Base-by-base conservation (phyloP, 768 basidiomycete genomes). In the Punctularia strigosozonata region DNA sequence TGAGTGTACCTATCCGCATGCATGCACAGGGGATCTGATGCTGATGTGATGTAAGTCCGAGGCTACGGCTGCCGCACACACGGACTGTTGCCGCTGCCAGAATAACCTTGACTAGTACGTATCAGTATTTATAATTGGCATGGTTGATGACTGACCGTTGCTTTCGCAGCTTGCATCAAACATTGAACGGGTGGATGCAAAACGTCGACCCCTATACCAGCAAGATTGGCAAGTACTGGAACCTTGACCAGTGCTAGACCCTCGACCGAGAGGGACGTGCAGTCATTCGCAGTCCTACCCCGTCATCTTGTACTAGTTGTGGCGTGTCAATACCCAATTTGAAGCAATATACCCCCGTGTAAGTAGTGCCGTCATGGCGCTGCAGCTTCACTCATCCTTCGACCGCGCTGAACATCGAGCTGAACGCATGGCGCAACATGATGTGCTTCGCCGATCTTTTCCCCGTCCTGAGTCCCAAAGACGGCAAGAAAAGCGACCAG, bases 21-120 rank as follows among this genome's bases (percentile, higher is more conserved):
- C 14, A 6, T 21, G 3, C 26, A 39, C 17, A 8, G 15, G 13
- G 28, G 10, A 6, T 18, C 10, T 23, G 21, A 15, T 32, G 3
- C n/a, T 21, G 41, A 31, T 35, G 33, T 25, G 23, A 34, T 41
- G 18, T 24, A 31, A 80, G 77, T 53, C 15, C 0, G 46, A 68
- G 21, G 81, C 80, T 15, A 81, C 75, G 38, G 71, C 72, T 42
- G 77, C 78, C 31, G 68, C 62, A 8, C 37, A 61, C 36, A 59
- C 64, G 1, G 24, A 50, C 35, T 83, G 81, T 62, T 83, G 79
- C 58, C 60, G 54, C 32, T 80, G 80, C 56, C 86, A 88, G 64
- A 79, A 86, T 54, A 90, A 90, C 62, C 65, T 86, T 35, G 88
- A 89, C 60, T 91, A 91, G 83, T 81, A 50, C 48, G 80, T 65